These are phyloP conservation scores for Tylopilus subfusipes DNA, from an alignment of 768 basidiomycete genomes.

Conservation along the genomic window DNA sequence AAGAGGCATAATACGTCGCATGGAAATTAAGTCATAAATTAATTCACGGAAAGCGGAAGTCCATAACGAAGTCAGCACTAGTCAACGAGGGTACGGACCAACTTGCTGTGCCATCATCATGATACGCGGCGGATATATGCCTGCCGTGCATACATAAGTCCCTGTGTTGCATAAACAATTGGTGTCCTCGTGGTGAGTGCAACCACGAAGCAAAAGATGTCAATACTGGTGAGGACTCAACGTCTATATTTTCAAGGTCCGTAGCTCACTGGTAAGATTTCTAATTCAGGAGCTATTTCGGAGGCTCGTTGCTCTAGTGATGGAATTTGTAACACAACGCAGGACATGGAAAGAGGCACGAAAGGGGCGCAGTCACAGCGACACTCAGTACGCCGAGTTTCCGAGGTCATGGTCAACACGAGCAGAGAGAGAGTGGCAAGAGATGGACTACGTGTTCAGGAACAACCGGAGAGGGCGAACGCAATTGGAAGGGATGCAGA, in stretches of 20 bases:
- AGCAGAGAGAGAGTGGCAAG: conserved; percentile 25
- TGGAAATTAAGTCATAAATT: conserved; percentile 21
- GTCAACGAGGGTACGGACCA: conserved; percentile 17
- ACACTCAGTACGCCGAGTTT: conserved; percentile 21
- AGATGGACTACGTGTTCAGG: conserved; percentile 24
- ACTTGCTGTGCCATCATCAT: conserved; percentile 22
- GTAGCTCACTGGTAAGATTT: conserved; percentile 15
- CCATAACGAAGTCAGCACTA: conserved; percentile 3
- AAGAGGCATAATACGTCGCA: neutral
- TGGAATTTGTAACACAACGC: conserved; percentile 22
- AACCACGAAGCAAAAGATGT: conserved; percentile 25
- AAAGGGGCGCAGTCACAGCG: conserved; percentile 4
- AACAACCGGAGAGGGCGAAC: conserved; percentile 10
- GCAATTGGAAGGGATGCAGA: conserved; percentile 6
- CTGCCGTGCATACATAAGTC: conserved; percentile 25
- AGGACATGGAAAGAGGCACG: conserved; percentile 15
- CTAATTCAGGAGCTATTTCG: conserved; percentile 21
- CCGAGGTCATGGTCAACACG: conserved; percentile 26
- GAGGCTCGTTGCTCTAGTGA: conserved; percentile 21
- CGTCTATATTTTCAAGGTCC: conserved; percentile 3
- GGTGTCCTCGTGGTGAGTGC: conserved; percentile 24
- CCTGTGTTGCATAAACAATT: conserved; percentile 11
- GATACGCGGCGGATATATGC: conserved; percentile 3
- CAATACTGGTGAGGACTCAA: conserved; percentile 28
- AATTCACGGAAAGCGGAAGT: conserved; percentile 12